Base-by-base conservation (phyloP, 2,329 filamentous ascomycete species). In the Rhytidhysteron rufulum region DNA sequence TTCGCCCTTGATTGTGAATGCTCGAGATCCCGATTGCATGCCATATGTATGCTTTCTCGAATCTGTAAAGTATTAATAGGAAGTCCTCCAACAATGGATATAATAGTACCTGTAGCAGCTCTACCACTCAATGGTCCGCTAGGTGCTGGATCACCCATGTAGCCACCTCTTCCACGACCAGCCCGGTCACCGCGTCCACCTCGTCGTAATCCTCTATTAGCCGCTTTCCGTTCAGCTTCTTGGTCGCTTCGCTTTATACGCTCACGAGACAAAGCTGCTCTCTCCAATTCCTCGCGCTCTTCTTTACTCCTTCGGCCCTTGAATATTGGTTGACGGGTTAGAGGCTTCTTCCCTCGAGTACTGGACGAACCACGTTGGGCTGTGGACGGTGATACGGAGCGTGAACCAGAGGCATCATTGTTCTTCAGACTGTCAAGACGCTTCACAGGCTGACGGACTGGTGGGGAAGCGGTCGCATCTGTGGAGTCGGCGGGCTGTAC, bases 261-360 rank as follows among this genome's bases (percentile, higher is more conserved):
- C 37, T 68, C 65, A 29, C 67, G 59, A 36, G 65, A 66, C 18
- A 58, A 50, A 27, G 62, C 62, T 32, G 63, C 62, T 27, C 67
- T 63, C 41, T 67, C 66, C 18, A 67, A 54, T 35, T 70, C 67
- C 21, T 67, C 68, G 41, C 70, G 60, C 33, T 67, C 65, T 31
- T 67, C 63, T 44, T 71, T 69, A 44, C 67, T 72, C 39, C 71
- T 54, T 38, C 71, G 60, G 10, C 67, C 68, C 13, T 60, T 66
- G 41, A 69, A 71, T 27, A 65, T 67, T 4, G 71, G 70, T 37
- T 63, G 59, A 6, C 53, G 45, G 21, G 47, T 40, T 7, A 34
- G 32, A 5, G 32, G 32, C 17, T 34, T 34, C 32, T 20, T 17
- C 15, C 32, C 32, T n/a, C 32, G n/a, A 9, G 32, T 18, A 34